These are phyloP conservation scores for Pichia kluyveri DNA, from an alignment of 805 yeast species.

Conservation along the genomic window DNA sequence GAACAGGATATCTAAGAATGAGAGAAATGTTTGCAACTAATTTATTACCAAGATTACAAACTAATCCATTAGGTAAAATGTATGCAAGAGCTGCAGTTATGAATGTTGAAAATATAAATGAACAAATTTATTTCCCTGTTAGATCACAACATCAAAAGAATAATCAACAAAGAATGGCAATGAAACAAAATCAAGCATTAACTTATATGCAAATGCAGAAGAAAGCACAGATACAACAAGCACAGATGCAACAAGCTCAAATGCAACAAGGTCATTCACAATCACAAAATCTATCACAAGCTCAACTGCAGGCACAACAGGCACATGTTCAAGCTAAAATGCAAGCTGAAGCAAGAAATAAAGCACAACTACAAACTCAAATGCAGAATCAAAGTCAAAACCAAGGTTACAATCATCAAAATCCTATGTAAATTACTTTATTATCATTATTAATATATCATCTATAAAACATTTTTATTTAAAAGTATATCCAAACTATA, in stretches of 20 bases:
- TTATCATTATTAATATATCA: no score
- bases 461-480: no score
- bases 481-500: no score
- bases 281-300: neutral
- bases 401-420: no score
- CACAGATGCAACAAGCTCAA: conserved; percentile 5
- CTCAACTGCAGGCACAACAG: conserved; percentile 1
- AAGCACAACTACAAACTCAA: no score
- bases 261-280: neutral
- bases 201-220: conserved; percentile 10
- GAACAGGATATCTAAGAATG: conserved; percentile 74
- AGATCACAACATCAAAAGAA: conserved; percentile 36
- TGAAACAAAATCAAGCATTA: conserved; percentile 8
- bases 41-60: conserved; percentile 50
- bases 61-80: conserved; percentile 60
- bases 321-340: conserved; percentile 2
- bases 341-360: neutral
- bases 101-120: conserved; percentile 61
- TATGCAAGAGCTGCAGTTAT: conserved; percentile 74
- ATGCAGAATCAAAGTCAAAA: no score
- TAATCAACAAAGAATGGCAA: conserved; percentile 11
- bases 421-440: no score
- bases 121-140: conserved; percentile 44
- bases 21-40: conserved; percentile 93
- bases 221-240: conserved; percentile 5